phyloP scores from a whole-genome alignment of 768 basidiomycete species.

The Suillus hirtellus region DNA sequence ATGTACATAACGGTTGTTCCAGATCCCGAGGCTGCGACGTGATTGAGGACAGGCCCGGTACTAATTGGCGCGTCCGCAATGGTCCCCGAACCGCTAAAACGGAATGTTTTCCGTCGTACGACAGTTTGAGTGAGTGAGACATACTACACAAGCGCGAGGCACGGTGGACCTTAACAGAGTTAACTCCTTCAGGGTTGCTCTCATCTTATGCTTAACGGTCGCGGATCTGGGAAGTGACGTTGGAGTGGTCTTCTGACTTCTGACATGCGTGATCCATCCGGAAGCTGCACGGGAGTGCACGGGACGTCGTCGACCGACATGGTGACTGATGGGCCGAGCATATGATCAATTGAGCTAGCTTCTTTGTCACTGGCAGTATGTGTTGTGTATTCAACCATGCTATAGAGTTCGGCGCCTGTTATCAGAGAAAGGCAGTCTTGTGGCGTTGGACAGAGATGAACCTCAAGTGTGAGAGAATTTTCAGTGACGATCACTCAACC shows the following conservation, averaged over 20 bases:
- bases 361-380: conserved; percentile 11
- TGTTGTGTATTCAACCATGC: conserved; percentile 2
- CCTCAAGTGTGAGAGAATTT: conserved; percentile 27
- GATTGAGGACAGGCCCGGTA: conserved; percentile 1
- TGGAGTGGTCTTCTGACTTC: conserved; percentile 7
- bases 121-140: not conserved
- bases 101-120: conserved; percentile 9
- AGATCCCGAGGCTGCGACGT: not conserved
- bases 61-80: conserved; percentile 2
- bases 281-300: conserved; percentile 17
- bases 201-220: conserved; percentile 22
- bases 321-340: conserved; percentile 4
- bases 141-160: conserved; percentile 17
- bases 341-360: conserved; percentile 7
- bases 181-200: conserved; percentile 36
- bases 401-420: conserved; percentile 11
- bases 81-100: conserved; percentile 2
- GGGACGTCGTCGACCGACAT: conserved; percentile 8
- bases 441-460: conserved; percentile 33
- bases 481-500: conserved; percentile 25
- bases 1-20: conserved; percentile 8
- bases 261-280: conserved; percentile 12
- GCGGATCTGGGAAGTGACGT: conserved; percentile 22
- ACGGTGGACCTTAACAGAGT: conserved; percentile 21
- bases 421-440: conserved; percentile 12